Evolutionary conservation across 306 rosid species (phyloP).

Genomic region (Luffa aegyptiaca): DNA sequence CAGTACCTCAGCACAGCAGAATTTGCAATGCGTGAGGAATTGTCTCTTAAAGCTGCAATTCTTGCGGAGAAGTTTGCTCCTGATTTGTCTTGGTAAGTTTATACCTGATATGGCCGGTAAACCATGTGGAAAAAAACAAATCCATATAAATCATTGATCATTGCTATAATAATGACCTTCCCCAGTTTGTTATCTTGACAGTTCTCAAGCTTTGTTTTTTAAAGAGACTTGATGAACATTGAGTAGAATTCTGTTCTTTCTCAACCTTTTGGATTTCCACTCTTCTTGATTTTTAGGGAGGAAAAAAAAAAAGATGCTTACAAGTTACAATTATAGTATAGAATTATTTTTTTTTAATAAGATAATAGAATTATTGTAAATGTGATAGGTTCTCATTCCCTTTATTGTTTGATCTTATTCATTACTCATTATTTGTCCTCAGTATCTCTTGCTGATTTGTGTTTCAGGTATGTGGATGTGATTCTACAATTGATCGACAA

Average conservation of each 20-base stretch:
- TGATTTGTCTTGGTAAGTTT: conserved; percentile 82
- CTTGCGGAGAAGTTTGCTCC: conserved; percentile 99
- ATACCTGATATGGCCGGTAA: not conserved
- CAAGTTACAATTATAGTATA: not conserved
- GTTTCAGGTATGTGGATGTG: conserved; percentile 87
- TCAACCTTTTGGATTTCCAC: not conserved
- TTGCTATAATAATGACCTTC: not conserved
- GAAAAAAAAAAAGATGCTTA: not conserved
- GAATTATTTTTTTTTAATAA: not conserved
- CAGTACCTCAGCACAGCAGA: conserved; percentile 99
- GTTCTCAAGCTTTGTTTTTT: not conserved
- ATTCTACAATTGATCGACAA: conserved; percentile 98
- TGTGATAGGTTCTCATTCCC: not conserved
- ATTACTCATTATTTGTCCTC: not conserved
- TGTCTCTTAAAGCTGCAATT: conserved; percentile 97
- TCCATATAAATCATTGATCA: not conserved
- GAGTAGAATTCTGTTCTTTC: not conserved
- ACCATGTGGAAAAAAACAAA: not conserved
- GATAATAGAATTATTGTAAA: not conserved
- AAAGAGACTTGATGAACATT: not conserved
- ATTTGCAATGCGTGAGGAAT: conserved; percentile 96
- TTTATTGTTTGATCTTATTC: not conserved
- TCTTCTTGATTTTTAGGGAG: not conserved
- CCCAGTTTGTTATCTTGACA: not conserved
- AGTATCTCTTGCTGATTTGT: conserved; percentile 8